Percentiles rank a stretch among this genome's conserved stretches.
Evolutionary conservation across 2,329 filamentous ascomycete species (phyloP).

Genomic region (Neospermospora avenae): DNA sequence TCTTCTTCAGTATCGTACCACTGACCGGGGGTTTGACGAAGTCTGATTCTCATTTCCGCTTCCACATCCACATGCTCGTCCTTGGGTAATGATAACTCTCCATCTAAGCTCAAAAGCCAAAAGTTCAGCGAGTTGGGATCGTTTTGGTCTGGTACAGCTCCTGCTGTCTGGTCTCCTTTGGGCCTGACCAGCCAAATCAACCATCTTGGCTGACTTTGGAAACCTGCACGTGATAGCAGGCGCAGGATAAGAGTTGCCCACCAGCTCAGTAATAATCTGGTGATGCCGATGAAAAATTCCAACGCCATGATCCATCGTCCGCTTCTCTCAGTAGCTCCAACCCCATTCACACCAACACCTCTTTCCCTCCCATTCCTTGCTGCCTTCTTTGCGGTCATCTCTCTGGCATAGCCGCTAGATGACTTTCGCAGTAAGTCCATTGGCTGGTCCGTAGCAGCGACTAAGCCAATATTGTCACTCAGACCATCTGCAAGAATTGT

Average conservation of each 20-base stretch:
- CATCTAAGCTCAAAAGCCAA: slow-evolving; percentile 51
- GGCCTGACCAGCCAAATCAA: slow-evolving; percentile 42
- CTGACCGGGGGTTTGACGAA: slow-evolving; percentile 42
- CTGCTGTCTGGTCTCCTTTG: slow-evolving; percentile 24
- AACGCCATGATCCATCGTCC: slow-evolving; percentile 73
- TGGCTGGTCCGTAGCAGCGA: slow-evolving; percentile 28
- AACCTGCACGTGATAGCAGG: slow-evolving; percentile 54
- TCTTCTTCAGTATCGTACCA: slow-evolving; percentile 58
- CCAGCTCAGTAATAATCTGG: slow-evolving; percentile 55
- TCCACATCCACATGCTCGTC: slow-evolving; percentile 76
- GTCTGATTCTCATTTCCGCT: slow-evolving; percentile 65
- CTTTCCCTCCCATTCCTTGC: slow-evolving; percentile 42
- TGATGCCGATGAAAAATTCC: slow-evolving; percentile 75
- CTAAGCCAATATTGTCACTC: slow-evolving; percentile 31
- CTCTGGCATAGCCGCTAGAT: slow-evolving; percentile 64
- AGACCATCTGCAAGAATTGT: slow-evolving; percentile 26
- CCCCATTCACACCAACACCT: slow-evolving; percentile 52
- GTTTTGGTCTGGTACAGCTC: slow-evolving; percentile 18
- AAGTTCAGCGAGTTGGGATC: slow-evolving; percentile 44
- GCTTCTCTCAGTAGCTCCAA: slow-evolving; percentile 75
- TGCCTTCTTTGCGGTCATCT: slow-evolving; percentile 61
- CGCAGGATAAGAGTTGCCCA: slow-evolving; percentile 30
- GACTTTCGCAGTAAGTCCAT: slow-evolving; percentile 37
- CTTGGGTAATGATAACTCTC: slow-evolving; percentile 52
- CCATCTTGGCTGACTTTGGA: slow-evolving; percentile 62